Base-by-base conservation (phyloP, 768 basidiomycete genomes). In the Tricholomella constricta region DNA sequence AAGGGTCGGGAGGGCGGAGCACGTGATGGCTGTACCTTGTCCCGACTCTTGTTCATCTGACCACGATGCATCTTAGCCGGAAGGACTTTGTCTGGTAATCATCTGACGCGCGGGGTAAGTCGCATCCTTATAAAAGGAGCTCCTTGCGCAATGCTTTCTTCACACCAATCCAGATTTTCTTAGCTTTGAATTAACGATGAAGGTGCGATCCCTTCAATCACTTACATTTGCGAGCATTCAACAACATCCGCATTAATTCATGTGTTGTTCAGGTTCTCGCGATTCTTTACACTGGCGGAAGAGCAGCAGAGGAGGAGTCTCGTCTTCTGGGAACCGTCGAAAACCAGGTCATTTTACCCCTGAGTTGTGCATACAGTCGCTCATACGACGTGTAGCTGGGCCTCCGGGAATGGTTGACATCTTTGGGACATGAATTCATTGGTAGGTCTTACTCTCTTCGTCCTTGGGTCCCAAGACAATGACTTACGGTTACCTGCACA, bases 291-390 rank as follows among this genome's bases (percentile, higher is more conserved):
- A 76, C 79, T 56, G 89, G 89, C 63, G 78, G 76, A 63, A 62
- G 82, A 54, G 82, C 86, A 52, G 88, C 89, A 52, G 58, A 71
- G 58, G 72, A 85, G 60, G 88, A 91, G 69, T 80, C 86, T 35
- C 85, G 88, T 68, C 82, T 91, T 22, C 77, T 91, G 20, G 91
- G 91, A 45, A 89, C 91, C 17, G 78, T 83, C 52, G 88, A 94
- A 70, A 94, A 93, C 72, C 76, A 85, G 78, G 88, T 85, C 62
- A 25, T 65, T 48, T 37, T 40, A 37, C 15, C 6, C 34, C 8
- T 50, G 4, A 48, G 57, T 26, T 40, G 14, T 10, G 27, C 15
- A 20, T 34, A 29, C 15, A 22, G 51, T 36, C 37, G 45, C 20
- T 57, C 51, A 54, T 42, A 23, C 53, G 48, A 23, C 37, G 29